Evolutionary conservation across 129 eudicot species (phyloP).

Genomic region (Oenanthe sinensis): DNA sequence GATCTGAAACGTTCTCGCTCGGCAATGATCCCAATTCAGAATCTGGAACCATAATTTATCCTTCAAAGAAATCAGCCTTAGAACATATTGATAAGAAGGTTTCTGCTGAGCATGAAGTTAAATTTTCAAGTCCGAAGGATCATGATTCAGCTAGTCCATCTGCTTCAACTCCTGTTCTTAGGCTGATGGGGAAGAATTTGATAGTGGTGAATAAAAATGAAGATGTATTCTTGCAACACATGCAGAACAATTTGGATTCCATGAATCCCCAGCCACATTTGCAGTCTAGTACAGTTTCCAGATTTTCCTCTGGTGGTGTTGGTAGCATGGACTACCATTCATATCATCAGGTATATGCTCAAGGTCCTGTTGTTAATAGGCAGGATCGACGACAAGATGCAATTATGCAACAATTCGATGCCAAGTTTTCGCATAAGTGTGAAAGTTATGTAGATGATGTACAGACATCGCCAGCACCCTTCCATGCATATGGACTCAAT

Average conservation of each 20-base stretch:
- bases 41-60: slow-evolving; percentile 18
- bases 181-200: slow-evolving; percentile 86
- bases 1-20: slow-evolving; percentile 20
- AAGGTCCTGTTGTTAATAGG: slow-evolving; percentile 13
- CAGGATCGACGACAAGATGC: slow-evolving; percentile 18
- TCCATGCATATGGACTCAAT: slow-evolving; percentile 13
- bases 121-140: slow-evolving; percentile 21
- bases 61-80: slow-evolving; percentile 29
- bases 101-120: slow-evolving; percentile 16
- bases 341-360: slow-evolving; percentile 14
- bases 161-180: slow-evolving; percentile 47
- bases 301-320: not conserved
- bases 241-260: slow-evolving; percentile 22
- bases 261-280: slow-evolving; percentile 7
- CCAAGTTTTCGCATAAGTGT: slow-evolving; percentile 14
- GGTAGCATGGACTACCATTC: slow-evolving; percentile 18
- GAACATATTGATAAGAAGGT: slow-evolving; percentile 11
- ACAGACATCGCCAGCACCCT: not conserved
- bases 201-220: slow-evolving; percentile 55
- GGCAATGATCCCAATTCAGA: slow-evolving; percentile 16
- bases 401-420: slow-evolving; percentile 19
- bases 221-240: slow-evolving; percentile 17
- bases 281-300: not conserved
- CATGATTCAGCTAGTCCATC: slow-evolving; percentile 47
- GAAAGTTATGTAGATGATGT: slow-evolving; percentile 20